Base-by-base conservation (phyloP, 2,329 filamentous ascomycete species). In the Ceratocystiopsis brevicomis region DNA sequence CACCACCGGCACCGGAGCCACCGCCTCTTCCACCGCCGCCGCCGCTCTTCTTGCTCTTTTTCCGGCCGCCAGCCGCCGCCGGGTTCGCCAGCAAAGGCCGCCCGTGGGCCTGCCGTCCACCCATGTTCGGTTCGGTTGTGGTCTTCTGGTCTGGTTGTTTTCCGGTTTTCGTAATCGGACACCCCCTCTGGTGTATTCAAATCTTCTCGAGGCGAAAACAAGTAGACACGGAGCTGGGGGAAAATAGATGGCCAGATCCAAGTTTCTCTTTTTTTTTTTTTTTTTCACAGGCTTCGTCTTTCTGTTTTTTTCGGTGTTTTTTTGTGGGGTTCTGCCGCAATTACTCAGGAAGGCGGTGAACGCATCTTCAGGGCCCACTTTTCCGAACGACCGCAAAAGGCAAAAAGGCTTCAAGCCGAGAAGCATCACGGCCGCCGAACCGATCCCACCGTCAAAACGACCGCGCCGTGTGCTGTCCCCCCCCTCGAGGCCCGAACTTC, bases 91-190 rank as follows among this genome's bases (percentile, higher is more conserved):
- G 55, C 18, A 75, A 56, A 17, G 70, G 58, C 50, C 71, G 59
- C 33, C 72, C 72, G 54, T 76, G 71, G 38, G 71, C 61, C 60
- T 76, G 71, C 49, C 71, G 65, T 55, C 72, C 71, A 17, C 68
- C 65, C 71, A 76, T 75, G 36, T 9, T 38, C 9, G 37, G 16
- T 37, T 42, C 25, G 25, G 36, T 13, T n/a, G 15, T n/a, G 1
- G 11, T 6, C 17, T 33, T 21, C 6, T 16, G 36, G 30, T 30
- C 18, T 16, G 10, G 35, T 10, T 12, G 19, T 16, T 16, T 21
- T n/a, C n/a, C n/a, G n/a, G 6, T 18, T 38, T n/a, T 40, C 40
- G 38, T 46, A 35, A 33, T 19, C 18, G 40, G n/a, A 16, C 3
- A 33, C 36, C 32, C 32, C 32, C 14, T 30, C 18, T 33, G 25